Evolutionary conservation across 108 stramenopile species (phyloP), one percentile per base, ranked within the genome.

Genomic region (Skeletonema menzelii): DNA sequence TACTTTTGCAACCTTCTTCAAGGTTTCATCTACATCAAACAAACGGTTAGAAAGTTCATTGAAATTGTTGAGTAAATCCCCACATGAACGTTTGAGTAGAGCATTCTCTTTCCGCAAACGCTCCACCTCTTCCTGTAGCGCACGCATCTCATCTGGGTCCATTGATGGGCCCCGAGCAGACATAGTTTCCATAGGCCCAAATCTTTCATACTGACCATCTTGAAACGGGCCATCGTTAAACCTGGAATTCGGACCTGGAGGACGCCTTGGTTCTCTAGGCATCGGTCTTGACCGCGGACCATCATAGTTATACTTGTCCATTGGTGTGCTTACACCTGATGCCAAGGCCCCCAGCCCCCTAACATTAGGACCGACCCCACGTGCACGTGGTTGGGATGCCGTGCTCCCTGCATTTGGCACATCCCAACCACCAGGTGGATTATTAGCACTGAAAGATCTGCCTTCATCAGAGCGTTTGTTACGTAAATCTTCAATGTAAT

Each of bases 1-100:
- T 5, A 77, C 77, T 49, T 70, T 71, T 24, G 77, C 77, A 13
- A 77, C 77, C 77, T 77, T 77, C 69, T 77, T 77, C 63, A 77
- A 59, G 53, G 56, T 65, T 32, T 77, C 76, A 67, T 77, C 76
- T 20, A 77, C 76, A 59, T 77, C 76, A 59, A 77, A 70, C 63
- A 77, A 59, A 27, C 76, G 63, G 59, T 77, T 77, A 13, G 76
- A 77, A 17, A 77, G 62, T 27, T 77, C 76, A 59, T 77, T 77
- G 47, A 77, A 65, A 65, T 70, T 77, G 59, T 70, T 77, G 57
- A 77, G 65, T 40, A 77, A 70, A 56, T 77, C 69, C 20, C 65
- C 61, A 37, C 59, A 59, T 2, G 76, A 63, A 22, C 76, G 76
- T 47, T 77, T 77, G 38, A 77, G 65, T 44, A 77, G 31, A 27